Conservation (phyloP, 768 basidiomycete genomes). For the Tephrocybe rancida region DNA sequence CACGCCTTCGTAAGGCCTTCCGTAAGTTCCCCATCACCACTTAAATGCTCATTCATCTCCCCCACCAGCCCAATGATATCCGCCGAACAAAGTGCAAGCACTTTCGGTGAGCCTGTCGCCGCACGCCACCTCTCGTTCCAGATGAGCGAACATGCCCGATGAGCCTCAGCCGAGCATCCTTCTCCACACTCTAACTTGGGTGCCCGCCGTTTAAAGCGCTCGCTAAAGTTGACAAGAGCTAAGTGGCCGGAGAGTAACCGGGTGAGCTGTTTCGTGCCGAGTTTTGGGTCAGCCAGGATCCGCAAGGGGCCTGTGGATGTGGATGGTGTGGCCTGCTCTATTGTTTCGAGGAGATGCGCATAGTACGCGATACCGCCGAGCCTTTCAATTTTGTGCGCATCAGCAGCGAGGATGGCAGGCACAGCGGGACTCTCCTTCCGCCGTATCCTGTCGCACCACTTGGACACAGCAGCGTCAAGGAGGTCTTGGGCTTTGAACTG, state of each 20-base stretch:
- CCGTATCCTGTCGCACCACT: constrained; percentile 33
- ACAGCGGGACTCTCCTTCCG: constrained; percentile 33
- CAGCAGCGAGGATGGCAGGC: constrained; percentile 39
- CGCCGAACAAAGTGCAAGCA: constrained; percentile 30
- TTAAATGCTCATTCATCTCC: constrained; percentile 34
- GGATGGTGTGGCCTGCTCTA: constrained; percentile 27
- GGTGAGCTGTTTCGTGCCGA: constrained; percentile 37
- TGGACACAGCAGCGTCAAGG: constrained; percentile 23
- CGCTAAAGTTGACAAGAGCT: constrained; percentile 38
- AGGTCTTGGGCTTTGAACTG: constrained; percentile 23
- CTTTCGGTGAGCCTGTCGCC: constrained; percentile 32
- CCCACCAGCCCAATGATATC: constrained; percentile 32
- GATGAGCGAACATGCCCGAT: constrained; percentile 27
- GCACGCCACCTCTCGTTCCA: constrained; percentile 37
- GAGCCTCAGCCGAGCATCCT: constrained; percentile 24
- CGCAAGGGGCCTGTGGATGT: constrained; percentile 29
- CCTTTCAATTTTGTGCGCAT: constrained; percentile 28
- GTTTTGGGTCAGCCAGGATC: constrained; percentile 36
- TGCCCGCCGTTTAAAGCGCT: constrained; percentile 31
- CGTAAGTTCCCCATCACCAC: constrained; percentile 33
- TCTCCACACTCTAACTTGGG: constrained; percentile 23
- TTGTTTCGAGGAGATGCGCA: constrained; percentile 34
- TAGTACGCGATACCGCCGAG: constrained; percentile 43
- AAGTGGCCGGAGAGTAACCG: constrained; percentile 36
- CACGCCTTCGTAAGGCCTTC: constrained; percentile 29